Percentiles rank a stretch among this genome's conserved stretches.
Evolutionary conservation across 179 eudicot species (phyloP).

Genomic region (Vitellaria paradoxa): DNA sequence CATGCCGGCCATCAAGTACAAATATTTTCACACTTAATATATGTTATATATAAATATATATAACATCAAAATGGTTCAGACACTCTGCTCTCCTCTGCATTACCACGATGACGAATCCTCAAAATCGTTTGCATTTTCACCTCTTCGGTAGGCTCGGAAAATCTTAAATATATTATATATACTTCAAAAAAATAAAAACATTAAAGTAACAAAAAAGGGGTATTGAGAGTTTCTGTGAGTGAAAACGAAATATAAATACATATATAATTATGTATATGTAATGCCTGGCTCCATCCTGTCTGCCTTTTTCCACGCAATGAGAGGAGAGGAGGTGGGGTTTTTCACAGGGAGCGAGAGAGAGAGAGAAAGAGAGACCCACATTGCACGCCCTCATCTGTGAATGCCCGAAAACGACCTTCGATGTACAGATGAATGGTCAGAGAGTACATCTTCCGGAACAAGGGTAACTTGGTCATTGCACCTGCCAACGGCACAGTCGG

Average conservation of each 20-base stretch:
- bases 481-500: background rate
- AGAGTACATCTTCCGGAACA: constrained; percentile 11
- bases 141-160: background rate
- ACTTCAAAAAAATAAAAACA: background rate
- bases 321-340: background rate
- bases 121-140: background rate
- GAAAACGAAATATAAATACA: constrained; percentile 9
- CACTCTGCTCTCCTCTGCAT: constrained; percentile 1
- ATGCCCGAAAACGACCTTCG: constrained; percentile 30
- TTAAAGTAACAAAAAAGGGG: background rate
- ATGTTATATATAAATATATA: background rate
- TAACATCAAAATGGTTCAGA: constrained; percentile 5
- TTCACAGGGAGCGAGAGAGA: background rate
- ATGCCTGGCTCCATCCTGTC: constrained; percentile 71
- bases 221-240: background rate
- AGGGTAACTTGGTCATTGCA: constrained; percentile 23
- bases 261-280: background rate
- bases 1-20: constrained; percentile 8
- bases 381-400: constrained; percentile 19
- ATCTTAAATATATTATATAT: too few relatives aligned
- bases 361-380: constrained; percentile 20
- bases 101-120: constrained; percentile 7
- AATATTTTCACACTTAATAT: background rate
- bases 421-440: constrained; percentile 10
- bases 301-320: constrained; percentile 46